A percentile compares a stretch with the other conserved stretches of the same genome.
Conservation (phyloP, 1,284 basidiomycete species). For the Chalciporus piperatoides region DNA sequence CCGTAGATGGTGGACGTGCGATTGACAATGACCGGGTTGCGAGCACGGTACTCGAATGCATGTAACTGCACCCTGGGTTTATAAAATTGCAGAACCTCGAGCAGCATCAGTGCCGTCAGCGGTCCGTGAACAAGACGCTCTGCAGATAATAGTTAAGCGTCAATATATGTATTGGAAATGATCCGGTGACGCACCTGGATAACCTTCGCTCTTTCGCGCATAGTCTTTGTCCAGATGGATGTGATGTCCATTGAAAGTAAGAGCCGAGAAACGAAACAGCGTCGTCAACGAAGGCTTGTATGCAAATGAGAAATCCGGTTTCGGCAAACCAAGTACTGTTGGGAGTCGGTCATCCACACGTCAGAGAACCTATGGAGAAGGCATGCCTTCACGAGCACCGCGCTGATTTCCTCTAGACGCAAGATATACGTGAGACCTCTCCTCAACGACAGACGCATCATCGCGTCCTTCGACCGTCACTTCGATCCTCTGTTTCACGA, state of each 20-base stretch:
- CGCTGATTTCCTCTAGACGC: constrained; percentile 33
- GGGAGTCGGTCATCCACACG: not conserved
- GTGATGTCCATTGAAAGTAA: constrained; percentile 76
- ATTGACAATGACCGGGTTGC: constrained; percentile 69
- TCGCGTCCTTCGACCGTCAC: constrained; percentile 40
- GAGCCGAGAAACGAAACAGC: constrained; percentile 79
- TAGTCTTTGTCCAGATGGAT: constrained; percentile 75
- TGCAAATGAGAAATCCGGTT: constrained; percentile 55
- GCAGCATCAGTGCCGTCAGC: constrained; percentile 71
- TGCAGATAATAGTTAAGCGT: constrained; percentile 22
- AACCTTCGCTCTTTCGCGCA: constrained; percentile 65
- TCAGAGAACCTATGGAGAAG: not conserved
- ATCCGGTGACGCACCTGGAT: constrained; percentile 50
- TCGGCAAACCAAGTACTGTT: constrained; percentile 50
- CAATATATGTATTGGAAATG: not conserved
- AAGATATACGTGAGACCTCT: constrained; percentile 75
- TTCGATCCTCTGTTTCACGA: constrained; percentile 66
- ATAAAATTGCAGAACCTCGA: constrained; percentile 56
- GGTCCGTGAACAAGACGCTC: constrained; percentile 83
- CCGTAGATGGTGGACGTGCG: constrained; percentile 55
- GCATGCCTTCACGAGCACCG: constrained; percentile 42
- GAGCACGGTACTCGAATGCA: constrained; percentile 70
- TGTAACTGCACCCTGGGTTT: constrained; percentile 43
- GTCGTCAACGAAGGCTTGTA: constrained; percentile 69
- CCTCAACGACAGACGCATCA: constrained; percentile 56